Percentiles rank a stretch among this genome's conserved stretches.
Conservation (phyloP, 345 rosid species). For the Zanthoxylum bungeanum region DNA sequence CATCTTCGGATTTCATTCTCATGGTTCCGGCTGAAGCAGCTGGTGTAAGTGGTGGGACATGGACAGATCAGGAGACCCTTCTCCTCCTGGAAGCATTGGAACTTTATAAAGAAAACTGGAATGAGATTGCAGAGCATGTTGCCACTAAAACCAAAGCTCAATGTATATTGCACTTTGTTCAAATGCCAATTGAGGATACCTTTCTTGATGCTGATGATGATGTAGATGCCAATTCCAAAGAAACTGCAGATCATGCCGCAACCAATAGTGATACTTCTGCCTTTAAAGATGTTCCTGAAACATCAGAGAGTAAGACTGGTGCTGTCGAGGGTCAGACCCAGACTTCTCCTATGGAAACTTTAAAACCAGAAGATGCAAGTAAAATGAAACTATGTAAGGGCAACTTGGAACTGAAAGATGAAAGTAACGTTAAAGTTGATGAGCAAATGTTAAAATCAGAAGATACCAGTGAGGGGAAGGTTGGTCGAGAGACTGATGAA, state of each 20-base stretch:
- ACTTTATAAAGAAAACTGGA: slow-evolving; percentile 95
- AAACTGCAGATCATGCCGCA: slow-evolving; percentile 36
- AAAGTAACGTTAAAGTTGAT: slow-evolving; percentile 28
- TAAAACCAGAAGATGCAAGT: slow-evolving; percentile 49
- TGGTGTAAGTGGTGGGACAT: slow-evolving; percentile 82
- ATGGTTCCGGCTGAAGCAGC: slow-evolving; percentile 91
- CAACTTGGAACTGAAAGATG: slow-evolving; percentile 40
- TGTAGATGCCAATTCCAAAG: slow-evolving; percentile 42
- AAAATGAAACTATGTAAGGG: slow-evolving; percentile 42
- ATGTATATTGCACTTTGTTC: slow-evolving; percentile 95
- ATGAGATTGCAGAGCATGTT: slow-evolving; percentile 99
- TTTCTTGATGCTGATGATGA: slow-evolving; percentile 55
- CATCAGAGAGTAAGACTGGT: slow-evolving; percentile 42
- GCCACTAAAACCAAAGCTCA: slow-evolving; percentile 97
- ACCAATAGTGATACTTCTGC: slow-evolving; percentile 33
- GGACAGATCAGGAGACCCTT: slow-evolving; percentile 99
- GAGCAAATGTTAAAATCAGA: slow-evolving; percentile 40
- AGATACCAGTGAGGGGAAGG: slow-evolving; percentile 37
- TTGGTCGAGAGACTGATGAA: slow-evolving; percentile 37
- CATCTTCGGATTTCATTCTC: slow-evolving; percentile 88
- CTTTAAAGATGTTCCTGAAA: slow-evolving; percentile 52
- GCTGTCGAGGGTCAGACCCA: slow-evolving; percentile 42
- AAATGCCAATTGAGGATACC: slow-evolving; percentile 94
- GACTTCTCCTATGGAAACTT: slow-evolving; percentile 41
- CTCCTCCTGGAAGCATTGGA: slow-evolving; percentile 98